Conservation (phyloP, 1,139 yeast species). For the Sugiyamaella castrensis region DNA sequence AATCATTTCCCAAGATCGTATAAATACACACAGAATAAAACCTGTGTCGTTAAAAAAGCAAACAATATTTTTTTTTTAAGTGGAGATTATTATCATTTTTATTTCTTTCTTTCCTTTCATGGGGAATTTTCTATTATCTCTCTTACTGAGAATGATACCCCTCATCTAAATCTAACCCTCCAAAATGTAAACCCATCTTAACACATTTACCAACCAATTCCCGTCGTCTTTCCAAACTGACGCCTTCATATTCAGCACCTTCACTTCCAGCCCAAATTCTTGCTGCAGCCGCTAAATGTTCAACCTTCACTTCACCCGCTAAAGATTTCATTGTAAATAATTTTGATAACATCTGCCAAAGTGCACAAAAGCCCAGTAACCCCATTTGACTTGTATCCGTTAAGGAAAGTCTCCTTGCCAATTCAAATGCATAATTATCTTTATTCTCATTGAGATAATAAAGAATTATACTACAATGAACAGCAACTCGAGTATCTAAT, state of each 20-base stretch:
- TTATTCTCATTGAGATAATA: conserved; percentile 25
- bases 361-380: conserved; percentile 37
- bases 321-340: conserved; percentile 17
- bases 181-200: conserved; percentile 30
- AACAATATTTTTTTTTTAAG: no score
- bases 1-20: no score
- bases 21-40: no score
- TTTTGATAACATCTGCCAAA: conserved; percentile 24
- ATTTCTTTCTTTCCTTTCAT: neutral
- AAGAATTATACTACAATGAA: conserved; percentile 29
- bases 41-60: no score
- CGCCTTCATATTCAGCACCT: conserved; percentile 34
- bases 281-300: conserved; percentile 31
- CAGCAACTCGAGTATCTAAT: conserved; percentile 30
- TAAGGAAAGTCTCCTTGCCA: conserved; percentile 23
- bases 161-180: conserved; percentile 33
- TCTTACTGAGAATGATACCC: conserved; percentile 26
- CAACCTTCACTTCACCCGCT: conserved; percentile 23
- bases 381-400: conserved; percentile 30
- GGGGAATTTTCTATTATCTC: conserved; percentile 10
- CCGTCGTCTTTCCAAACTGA: conserved; percentile 32
- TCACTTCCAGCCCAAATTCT: conserved; percentile 41
- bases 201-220: conserved; percentile 37
- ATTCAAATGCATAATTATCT: conserved; percentile 22
- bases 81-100: no score